Evolutionary conservation across 163 green algal genomes (phyloP).

Genomic region (Chloroidium sp.): DNA sequence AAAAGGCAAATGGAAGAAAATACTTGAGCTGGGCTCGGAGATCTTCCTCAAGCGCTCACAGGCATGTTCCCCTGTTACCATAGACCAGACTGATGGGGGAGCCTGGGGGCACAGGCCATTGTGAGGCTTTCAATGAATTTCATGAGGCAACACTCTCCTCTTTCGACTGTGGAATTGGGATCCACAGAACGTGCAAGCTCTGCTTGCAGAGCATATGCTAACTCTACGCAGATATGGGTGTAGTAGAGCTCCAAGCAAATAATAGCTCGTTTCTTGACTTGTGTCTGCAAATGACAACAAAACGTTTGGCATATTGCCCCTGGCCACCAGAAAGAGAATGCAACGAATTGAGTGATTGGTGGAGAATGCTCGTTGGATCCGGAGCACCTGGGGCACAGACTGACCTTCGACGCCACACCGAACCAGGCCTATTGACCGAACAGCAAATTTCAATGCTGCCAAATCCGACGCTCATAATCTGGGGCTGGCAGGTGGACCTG

Average conservation of each 20-base stretch:
- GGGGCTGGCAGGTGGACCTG: slow-evolving; percentile 22
- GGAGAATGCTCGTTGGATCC: neutral
- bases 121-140: neutral
- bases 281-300: neutral
- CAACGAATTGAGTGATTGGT: neutral
- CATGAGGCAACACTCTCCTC: neutral
- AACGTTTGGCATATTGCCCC: neutral
- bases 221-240: neutral
- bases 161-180: neutral
- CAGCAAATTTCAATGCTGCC: neutral
- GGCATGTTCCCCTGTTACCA: neutral
- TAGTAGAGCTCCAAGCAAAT: neutral
- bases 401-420: neutral
- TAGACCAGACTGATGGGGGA: too few relatives aligned
- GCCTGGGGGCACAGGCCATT: neutral
- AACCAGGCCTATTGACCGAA: neutral
- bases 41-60: slow-evolving; percentile 21
- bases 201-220: neutral
- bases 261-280: too few relatives aligned
- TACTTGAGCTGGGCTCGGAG: slow-evolving; percentile 17
- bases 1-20: slow-evolving; percentile 28
- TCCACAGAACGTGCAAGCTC: neutral
- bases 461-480: neutral
- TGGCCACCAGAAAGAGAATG: neutral
- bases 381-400: neutral